Evolutionary conservation across 2,329 filamentous ascomycete genomes (phyloP), one percentile per base, ranked within the genome.

Genomic region (Grosmannia clavigera): DNA sequence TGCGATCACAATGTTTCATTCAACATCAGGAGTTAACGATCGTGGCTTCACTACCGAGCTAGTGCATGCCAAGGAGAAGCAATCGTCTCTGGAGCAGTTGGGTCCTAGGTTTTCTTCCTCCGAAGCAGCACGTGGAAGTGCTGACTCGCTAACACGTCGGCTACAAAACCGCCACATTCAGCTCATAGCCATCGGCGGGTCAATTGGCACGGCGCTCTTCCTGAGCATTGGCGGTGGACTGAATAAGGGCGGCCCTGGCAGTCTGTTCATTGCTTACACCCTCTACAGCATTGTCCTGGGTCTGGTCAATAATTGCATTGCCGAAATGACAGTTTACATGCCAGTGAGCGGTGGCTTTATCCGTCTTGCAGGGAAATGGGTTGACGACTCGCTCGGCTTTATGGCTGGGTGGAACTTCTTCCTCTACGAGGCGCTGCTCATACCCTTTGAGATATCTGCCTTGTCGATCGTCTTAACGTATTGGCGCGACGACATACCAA

Each of bases 311-410:
- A 86, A 85, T 67, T 78, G 77, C 63, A 75, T 85, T 61, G 83
- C 84, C 10, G 1, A 87, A 69, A 86, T 87, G 83, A 78, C 75
- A 35, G 76, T 77, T 46, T 80, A 79, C 63, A 82, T 84, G 76
- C 84, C 84, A 29, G 77, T 87, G 55, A 78, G 76, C 51, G 83
- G 83, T 63, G 81, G 73, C 73, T 16, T 64, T 74, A 55, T 69
- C 74, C 68, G 60, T 62, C 76, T 86, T 66, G 82, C 82, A 5
- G 82, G 83, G 33, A 75, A 82, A 65, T 87, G 82, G 80, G 81
- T 82, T 11, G 84, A 87, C 68, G 83, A 86, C n/a, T 76, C 83
- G 11, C 73, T 82, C 25, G 83, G 83, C 40, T 85, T 86, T 66
- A 77, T 76, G 68, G 74, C 71, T 19, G 73, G 72, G 27, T 75